Conservation (phyloP, 176 grass and related monocot species). For the Panicum miliaceum region DNA sequence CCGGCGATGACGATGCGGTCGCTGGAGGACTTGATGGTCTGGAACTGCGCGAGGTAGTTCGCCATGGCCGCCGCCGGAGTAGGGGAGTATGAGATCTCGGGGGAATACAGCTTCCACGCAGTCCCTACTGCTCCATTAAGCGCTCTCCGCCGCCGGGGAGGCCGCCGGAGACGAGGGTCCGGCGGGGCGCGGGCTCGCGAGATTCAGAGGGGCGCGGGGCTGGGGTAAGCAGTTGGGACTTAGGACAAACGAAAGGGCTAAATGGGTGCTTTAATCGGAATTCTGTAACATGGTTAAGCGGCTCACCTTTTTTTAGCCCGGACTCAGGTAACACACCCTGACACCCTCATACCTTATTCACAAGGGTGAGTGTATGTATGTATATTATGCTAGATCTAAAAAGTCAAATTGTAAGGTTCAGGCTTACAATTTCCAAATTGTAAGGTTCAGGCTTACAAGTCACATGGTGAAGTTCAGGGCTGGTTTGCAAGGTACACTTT, state of each 20-base stretch:
- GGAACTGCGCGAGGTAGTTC: constrained; percentile 98
- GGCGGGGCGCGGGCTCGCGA: constrained; percentile 15
- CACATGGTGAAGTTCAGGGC: too few relatives aligned
- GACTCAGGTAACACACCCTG: too few relatives aligned
- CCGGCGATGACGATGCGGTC: constrained; percentile 96
- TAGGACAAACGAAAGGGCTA: not conserved
- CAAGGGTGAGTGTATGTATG: too few relatives aligned
- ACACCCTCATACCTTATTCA: too few relatives aligned
- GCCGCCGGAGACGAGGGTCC: constrained; percentile 24
- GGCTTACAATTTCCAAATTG: too few relatives aligned
- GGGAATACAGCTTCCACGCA: not conserved
- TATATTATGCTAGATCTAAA: too few relatives aligned
- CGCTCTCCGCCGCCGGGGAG: not conserved
- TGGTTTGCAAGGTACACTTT: too few relatives aligned
- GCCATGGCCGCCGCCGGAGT: constrained; percentile 58
- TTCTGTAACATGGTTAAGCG: too few relatives aligned
- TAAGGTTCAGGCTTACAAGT: too few relatives aligned
- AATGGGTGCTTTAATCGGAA: not conserved
- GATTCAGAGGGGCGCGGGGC: constrained; percentile 31
- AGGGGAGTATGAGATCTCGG: not conserved
- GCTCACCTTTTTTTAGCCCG: too few relatives aligned
- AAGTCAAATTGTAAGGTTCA: too few relatives aligned
- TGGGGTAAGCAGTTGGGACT: not conserved
- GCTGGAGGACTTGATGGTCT: constrained; percentile 94
- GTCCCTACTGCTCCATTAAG: constrained; percentile 8